Base-by-base conservation (phyloP, 2,329 filamentous ascomycete genomes). In the Trichoderma sp. region DNA sequence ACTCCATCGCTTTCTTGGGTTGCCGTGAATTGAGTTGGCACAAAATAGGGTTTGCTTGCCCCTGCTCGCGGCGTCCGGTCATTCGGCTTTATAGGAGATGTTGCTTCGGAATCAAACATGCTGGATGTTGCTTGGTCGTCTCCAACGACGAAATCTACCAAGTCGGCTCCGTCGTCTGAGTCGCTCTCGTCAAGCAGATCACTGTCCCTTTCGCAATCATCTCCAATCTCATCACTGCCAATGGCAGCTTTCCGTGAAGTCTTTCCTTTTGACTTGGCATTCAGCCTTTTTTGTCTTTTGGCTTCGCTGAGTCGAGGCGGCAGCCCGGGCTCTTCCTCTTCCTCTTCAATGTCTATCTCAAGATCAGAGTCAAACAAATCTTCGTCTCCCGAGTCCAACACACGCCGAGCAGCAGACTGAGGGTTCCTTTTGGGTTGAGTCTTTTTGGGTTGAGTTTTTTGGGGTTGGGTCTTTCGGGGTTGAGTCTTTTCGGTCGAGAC, bases 81-180 rank as follows among this genome's bases (percentile, higher is more conserved):
- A 28, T 72, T 73, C 1, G 73, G 70, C 15, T 75, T 74, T 3
- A 74, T 73, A 11, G 78, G 74, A 32, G 78, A 77, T n/a, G 79
- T 77, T 8, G 76, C 76, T 34, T 74, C 73, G 6, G 78, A 80
- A 15, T 80, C 77, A 34, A 73, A 77, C 74, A 79, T 79, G 74
- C 83, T 83, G 1, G 82, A 84, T 0, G 77, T 76, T 5, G 79
- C 73, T 43, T 78, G 77, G 72, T 90, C 79, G 79, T 89, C 79
- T 74, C 82, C 78, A 76, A 90, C 83, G 76, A 93, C 77, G 80
- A 93, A 86, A 81, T 89, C 82, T 75, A 88, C 71, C 15, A 89
- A 78, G 74, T 88, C 87, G 58, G 79, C 82, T 13, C 84, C 85
- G 71, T 82, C 81, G 71, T 87, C 86, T 0, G 84, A 86, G 15